Percentiles rank a stretch among this genome's conserved stretches.
phyloP scores from a whole-genome alignment of 352 stramenopile species.

The Aphanomyces euteiches region DNA sequence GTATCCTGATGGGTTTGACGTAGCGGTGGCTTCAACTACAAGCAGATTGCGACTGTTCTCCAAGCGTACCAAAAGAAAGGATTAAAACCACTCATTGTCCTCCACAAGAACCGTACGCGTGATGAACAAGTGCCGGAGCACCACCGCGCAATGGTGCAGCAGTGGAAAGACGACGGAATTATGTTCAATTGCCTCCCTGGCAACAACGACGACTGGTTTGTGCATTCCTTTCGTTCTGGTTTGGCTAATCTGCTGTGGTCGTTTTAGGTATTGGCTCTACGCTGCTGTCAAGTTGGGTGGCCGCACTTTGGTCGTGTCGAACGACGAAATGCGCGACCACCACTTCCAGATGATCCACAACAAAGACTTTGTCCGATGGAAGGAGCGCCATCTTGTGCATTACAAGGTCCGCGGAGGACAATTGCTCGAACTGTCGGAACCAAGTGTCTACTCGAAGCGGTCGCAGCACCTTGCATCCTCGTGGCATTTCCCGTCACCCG shows the following conservation, averaged over 20 bases:
- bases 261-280: conserved; percentile 93
- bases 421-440: conserved; percentile 48
- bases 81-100: conserved; percentile 91
- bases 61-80: conserved; percentile 82
- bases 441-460: conserved; percentile 52
- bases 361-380: conserved; percentile 93
- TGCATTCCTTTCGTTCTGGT: too few species aligned
- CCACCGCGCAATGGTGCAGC: conserved; percentile 62
- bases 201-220: conserved; percentile 98
- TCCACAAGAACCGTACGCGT: conserved; percentile 94
- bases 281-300: conserved; percentile 83
- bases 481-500: conserved; percentile 63
- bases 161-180: conserved; percentile 62
- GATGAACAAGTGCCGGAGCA: conserved; percentile 80
- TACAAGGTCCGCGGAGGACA: conserved; percentile 63
- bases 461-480: conserved; percentile 50
- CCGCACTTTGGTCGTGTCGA: conserved; percentile 90
- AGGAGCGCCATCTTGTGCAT: conserved; percentile 94
- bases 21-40: conserved; percentile 91
- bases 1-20: conserved; percentile 18
- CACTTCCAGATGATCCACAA: conserved; percentile 99
- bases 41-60: conserved; percentile 93
- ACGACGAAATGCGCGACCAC: conserved; percentile 99
- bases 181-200: conserved; percentile 92
- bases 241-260: not conserved